A percentile compares a stretch with the other conserved stretches of the same genome.
Conservation (phyloP, 345 rosid species). For the Camelina sativa region DNA sequence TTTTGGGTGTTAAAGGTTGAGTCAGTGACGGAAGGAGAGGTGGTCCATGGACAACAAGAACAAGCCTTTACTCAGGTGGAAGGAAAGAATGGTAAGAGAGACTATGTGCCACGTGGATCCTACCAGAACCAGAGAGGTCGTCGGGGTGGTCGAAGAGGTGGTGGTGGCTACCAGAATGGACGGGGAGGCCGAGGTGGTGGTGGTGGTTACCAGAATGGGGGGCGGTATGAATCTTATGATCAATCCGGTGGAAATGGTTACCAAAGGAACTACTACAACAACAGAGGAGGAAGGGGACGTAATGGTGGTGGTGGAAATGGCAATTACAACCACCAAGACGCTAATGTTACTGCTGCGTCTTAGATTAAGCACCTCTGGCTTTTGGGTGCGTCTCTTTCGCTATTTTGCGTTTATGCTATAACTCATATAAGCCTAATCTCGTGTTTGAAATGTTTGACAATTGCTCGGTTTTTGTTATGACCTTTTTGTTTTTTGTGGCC, state of each 20-base stretch:
- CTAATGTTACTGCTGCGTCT: slow-evolving; percentile 33
- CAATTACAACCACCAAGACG: slow-evolving; percentile 44
- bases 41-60: slow-evolving; percentile 50
- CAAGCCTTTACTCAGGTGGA: slow-evolving; percentile 48
- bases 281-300: slow-evolving; percentile 70
- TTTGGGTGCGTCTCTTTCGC: slow-evolving; percentile 8
- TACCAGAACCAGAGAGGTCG: slow-evolving; percentile 73
- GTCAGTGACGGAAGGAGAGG: slow-evolving; percentile 54
- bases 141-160: slow-evolving; percentile 52
- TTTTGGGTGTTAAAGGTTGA: slow-evolving; percentile 52
- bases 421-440: slow-evolving; percentile 25
- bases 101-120: slow-evolving; percentile 56
- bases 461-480: slow-evolving; percentile 33
- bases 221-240: slow-evolving; percentile 61
- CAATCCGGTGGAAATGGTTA: slow-evolving; percentile 64
- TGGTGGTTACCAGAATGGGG: slow-evolving; percentile 84
- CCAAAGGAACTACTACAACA: slow-evolving; percentile 69
- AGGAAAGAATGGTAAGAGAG: slow-evolving; percentile 43
- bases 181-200: slow-evolving; percentile 73
- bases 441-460: slow-evolving; percentile 30
- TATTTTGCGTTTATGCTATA: slow-evolving; percentile 1
- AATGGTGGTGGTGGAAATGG: slow-evolving; percentile 56
- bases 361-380: slow-evolving; percentile 29
- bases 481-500: background rate
- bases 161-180: slow-evolving; percentile 72